Conservation (phyloP, 1,139 yeast species). For the Magnusiomyces paraingens region DNA sequence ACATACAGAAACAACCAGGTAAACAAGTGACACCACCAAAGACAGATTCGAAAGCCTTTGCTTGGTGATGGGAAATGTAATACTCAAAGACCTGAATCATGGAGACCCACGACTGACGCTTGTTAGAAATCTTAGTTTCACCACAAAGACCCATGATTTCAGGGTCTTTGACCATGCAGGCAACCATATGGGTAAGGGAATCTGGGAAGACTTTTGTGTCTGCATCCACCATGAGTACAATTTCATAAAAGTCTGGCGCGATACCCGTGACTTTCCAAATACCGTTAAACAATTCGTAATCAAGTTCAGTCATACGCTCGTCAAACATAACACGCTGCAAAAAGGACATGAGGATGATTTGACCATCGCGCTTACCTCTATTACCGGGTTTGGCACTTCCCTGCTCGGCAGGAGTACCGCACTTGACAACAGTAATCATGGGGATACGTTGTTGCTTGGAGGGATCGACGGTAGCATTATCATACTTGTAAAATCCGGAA, state of each 20-base stretch:
- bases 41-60: constrained; percentile 92
- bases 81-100: constrained; percentile 95
- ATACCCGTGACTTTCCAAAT: constrained; percentile 87
- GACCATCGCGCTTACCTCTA: constrained; percentile 97
- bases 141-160: constrained; percentile 94
- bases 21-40: constrained; percentile 97
- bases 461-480: constrained; percentile 62
- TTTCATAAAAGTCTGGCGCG: constrained; percentile 80
- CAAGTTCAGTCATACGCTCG: constrained; percentile 94
- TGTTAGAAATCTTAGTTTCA: constrained; percentile 91
- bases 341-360: constrained; percentile 87
- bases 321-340: constrained; percentile 87
- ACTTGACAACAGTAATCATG: constrained; percentile 72
- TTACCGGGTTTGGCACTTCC: constrained; percentile 86
- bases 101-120: constrained; percentile 83
- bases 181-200: constrained; percentile 85
- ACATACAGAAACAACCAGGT: constrained; percentile 97
- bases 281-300: constrained; percentile 68
- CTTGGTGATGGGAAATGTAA: constrained; percentile 91
- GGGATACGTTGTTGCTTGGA: constrained; percentile 91
- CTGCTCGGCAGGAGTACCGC: constrained; percentile 87
- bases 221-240: constrained; percentile 92
- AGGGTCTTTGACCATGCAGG: constrained; percentile 89
- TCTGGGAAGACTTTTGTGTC: constrained; percentile 92
- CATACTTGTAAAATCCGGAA: constrained; percentile 83